Percentiles rank a stretch among this genome's conserved stretches.
Evolutionary conservation across 352 stramenopile genomes (phyloP).

Genomic region (Phytopythium montanum): DNA sequence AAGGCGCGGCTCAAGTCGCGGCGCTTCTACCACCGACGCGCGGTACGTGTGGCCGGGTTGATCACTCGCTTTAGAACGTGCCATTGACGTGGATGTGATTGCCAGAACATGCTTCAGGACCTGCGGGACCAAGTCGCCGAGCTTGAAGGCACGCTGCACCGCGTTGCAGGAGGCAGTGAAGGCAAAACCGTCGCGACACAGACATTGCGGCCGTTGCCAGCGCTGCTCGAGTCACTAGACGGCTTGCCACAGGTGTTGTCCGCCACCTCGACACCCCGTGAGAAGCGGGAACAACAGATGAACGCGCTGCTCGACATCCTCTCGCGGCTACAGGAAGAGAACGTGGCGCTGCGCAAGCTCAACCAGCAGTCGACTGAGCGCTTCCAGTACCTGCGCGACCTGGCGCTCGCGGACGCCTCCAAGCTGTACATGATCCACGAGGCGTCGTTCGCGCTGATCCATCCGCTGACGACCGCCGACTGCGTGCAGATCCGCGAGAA

Average conservation of each 20-base stretch:
- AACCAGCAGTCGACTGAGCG: background rate
- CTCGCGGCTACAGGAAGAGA: conserved; percentile 1
- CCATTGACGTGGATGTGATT: background rate
- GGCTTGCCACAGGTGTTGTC: background rate
- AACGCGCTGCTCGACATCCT: background rate
- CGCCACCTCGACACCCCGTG: background rate
- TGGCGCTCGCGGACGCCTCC: background rate
- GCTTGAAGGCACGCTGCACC: background rate
- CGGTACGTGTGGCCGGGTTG: background rate
- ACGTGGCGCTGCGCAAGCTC: background rate
- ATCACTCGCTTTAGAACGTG: background rate
- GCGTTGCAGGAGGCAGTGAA: background rate
- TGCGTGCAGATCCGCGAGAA: conserved; percentile 1
- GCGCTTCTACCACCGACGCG: conserved; percentile 4
- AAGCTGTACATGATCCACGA: conserved; percentile 6
- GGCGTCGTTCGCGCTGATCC: conserved; percentile 4
- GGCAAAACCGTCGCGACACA: background rate
- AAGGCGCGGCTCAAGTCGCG: conserved; percentile 6
- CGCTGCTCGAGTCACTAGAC: background rate
- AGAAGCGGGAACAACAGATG: background rate
- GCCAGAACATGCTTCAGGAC: background rate
- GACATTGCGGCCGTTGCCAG: background rate
- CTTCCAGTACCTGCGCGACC: background rate
- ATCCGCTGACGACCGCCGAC: background rate
- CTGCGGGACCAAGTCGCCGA: background rate